A percentile compares a stretch with the other conserved stretches of the same genome.
Conservation (phyloP, 495 filamentous ascomycete species). For the Penicillium pulvis region DNA sequence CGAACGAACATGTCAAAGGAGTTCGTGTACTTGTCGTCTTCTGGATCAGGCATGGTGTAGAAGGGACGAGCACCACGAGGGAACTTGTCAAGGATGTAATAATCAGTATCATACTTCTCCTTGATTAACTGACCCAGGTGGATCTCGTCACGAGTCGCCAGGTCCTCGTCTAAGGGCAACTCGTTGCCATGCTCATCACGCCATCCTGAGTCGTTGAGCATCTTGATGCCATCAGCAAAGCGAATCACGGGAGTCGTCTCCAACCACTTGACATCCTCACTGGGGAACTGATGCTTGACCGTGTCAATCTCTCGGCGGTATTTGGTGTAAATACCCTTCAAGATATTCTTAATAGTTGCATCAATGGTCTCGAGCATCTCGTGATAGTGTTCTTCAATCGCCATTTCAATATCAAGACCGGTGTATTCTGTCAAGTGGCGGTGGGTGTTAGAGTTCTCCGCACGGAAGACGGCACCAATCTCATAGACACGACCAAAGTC, state of each 20-base stretch:
- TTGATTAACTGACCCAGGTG: slow-evolving; percentile 79
- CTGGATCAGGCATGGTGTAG: slow-evolving; percentile 88
- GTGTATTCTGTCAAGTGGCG: slow-evolving; percentile 96
- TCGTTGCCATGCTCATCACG: slow-evolving; percentile 71
- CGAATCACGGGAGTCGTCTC: slow-evolving; percentile 79
- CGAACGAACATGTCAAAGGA: slow-evolving; percentile 96
- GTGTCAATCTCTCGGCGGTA: slow-evolving; percentile 69
- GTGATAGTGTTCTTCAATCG: slow-evolving; percentile 85
- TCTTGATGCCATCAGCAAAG: slow-evolving; percentile 75
- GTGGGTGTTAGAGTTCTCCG: slow-evolving; percentile 93
- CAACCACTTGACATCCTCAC: slow-evolving; percentile 74
- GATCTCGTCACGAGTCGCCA: slow-evolving; percentile 85
- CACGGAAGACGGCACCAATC: slow-evolving; percentile 86
- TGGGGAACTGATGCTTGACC: slow-evolving; percentile 65
- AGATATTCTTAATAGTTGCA: slow-evolving; percentile 77
- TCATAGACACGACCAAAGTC: slow-evolving; percentile 88
- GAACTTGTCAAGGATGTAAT: slow-evolving; percentile 95
- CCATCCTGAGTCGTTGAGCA: slow-evolving; percentile 83
- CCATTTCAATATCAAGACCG: slow-evolving; percentile 94
- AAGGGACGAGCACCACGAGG: slow-evolving; percentile 82
- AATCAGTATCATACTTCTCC: slow-evolving; percentile 85
- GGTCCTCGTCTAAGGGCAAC: slow-evolving; percentile 71
- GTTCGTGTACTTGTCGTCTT: slow-evolving; percentile 74
- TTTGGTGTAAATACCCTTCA: slow-evolving; percentile 66
- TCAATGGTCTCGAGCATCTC: slow-evolving; percentile 80